phyloP scores from a whole-genome alignment of 1,284 basidiomycete genomes.

The Cutaneotrichosporon cutaneum region DNA sequence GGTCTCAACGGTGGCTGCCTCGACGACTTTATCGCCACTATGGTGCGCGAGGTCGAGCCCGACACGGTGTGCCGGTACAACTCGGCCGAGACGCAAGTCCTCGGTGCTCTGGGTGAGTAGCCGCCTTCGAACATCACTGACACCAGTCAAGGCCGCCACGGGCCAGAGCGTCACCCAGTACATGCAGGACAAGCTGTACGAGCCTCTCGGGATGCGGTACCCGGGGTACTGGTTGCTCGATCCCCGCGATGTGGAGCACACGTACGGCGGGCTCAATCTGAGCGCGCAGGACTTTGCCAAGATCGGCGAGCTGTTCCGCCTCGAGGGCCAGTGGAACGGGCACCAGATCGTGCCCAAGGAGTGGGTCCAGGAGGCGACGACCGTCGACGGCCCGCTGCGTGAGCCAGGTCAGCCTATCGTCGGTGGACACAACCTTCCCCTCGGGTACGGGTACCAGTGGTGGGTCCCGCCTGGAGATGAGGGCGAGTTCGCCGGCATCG shows the following conservation, averaged over 20 bases:
- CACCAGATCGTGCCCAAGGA: background rate
- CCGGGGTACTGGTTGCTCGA: slow-evolving; percentile 4
- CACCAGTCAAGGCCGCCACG: background rate
- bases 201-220: slow-evolving; percentile 2
- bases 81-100: slow-evolving; percentile 9
- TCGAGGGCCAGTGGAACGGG: slow-evolving; percentile 9
- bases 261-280: slow-evolving; percentile 9
- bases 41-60: slow-evolving; percentile 8
- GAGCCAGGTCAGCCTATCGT: slow-evolving; percentile 1
- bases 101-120: background rate
- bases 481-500: slow-evolving; percentile 5
- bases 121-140: background rate
- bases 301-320: slow-evolving; percentile 17
- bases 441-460: slow-evolving; percentile 11
- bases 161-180: slow-evolving; percentile 4
- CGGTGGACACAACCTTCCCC: background rate
- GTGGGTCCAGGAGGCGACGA: slow-evolving; percentile 6
- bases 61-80: slow-evolving; percentile 8
- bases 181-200: slow-evolving; percentile 9
- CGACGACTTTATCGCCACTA: slow-evolving; percentile 3
- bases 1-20: background rate
- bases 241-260: background rate
- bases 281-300: slow-evolving; percentile 18
- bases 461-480: background rate
- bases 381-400: slow-evolving; percentile 4